These are phyloP conservation scores for Jacaranda copaia DNA, from an alignment of 257 asterid species.

Conservation along the genomic window DNA sequence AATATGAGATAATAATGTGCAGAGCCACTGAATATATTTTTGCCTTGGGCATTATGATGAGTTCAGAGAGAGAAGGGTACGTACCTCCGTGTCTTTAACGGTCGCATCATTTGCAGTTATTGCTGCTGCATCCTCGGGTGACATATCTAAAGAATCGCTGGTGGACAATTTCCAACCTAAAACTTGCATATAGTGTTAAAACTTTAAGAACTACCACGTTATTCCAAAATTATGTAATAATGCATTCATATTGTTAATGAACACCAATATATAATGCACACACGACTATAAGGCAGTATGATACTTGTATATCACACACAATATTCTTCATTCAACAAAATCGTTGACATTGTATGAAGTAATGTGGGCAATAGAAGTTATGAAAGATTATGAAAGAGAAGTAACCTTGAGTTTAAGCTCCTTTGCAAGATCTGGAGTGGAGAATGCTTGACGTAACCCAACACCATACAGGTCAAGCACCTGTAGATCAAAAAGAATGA, in stretches of 20 bases:
- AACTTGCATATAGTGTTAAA: constrained; percentile 6
- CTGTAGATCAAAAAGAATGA: constrained; percentile 38
- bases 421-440: constrained; percentile 60
- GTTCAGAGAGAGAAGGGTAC: constrained; percentile 37
- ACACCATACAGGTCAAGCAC: constrained; percentile 72
- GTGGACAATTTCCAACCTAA: constrained; percentile 73
- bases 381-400: background rate
- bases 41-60: background rate
- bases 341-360: no score
- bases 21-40: background rate
- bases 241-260: background rate
- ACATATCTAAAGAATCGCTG: constrained; percentile 75
- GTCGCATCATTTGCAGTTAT: constrained; percentile 64
- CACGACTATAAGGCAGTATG: no score
- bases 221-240: constrained; percentile 5
- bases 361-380: no score
- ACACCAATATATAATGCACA: background rate
- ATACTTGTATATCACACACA: no score
- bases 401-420: constrained; percentile 66
- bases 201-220: background rate
- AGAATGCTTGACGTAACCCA: constrained; percentile 54
- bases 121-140: constrained; percentile 57
- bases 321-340: no score
- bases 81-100: constrained; percentile 74
- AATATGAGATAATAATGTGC: background rate